phyloP scores from a whole-genome alignment of 2,329 filamentous ascomycete genomes.

The Penicillium hesseltinei region DNA sequence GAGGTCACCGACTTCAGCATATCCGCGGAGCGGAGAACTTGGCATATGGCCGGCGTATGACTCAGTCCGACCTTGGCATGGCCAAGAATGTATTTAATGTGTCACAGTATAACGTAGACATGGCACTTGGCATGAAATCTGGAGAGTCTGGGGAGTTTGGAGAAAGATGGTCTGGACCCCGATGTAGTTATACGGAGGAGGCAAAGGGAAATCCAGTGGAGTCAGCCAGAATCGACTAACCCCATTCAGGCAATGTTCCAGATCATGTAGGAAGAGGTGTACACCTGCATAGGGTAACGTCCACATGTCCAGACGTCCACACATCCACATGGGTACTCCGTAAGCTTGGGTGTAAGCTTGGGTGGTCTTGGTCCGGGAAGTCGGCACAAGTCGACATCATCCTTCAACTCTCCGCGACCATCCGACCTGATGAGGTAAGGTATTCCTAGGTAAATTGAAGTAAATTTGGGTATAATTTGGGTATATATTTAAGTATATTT shows the following conservation, averaged over 20 bases:
- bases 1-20: neutral
- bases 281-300: neutral
- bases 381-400: slow-evolving; percentile 5
- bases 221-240: slow-evolving; percentile 12
- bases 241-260: slow-evolving; percentile 23
- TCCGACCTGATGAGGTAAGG: slow-evolving; percentile 1
- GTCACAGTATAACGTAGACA: neutral
- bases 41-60: neutral
- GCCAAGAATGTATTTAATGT: neutral
- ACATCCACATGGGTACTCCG: too few relatives aligned
- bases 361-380: neutral
- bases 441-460: neutral
- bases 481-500: neutral
- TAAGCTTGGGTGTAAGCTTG: neutral
- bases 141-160: neutral
- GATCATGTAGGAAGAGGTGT: slow-evolving; percentile 6
- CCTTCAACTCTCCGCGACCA: neutral
- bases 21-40: slow-evolving; percentile 8
- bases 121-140: neutral
- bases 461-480: too few relatives aligned
- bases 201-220: neutral
- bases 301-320: too few relatives aligned
- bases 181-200: neutral
- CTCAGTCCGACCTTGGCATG: neutral
- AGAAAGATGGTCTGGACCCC: neutral